A percentile compares a stretch with the other conserved stretches of the same genome.
These are phyloP conservation scores for Lophium mytilinum DNA, from an alignment of 495 filamentous ascomycete species.

Conservation along the genomic window DNA sequence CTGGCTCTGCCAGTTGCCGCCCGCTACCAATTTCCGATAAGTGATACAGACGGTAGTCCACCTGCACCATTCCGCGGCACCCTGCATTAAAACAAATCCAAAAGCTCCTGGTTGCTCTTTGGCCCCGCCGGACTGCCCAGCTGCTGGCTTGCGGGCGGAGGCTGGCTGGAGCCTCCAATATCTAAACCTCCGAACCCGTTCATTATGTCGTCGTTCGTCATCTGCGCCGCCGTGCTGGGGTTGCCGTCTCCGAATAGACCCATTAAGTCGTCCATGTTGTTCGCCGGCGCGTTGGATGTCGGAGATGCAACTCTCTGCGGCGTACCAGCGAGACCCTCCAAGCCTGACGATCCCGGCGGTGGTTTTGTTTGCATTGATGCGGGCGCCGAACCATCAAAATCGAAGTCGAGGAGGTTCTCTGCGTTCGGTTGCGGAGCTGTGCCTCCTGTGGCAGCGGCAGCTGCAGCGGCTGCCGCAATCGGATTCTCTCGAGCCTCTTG, in stretches of 20 bases:
- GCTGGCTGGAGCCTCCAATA: conserved; percentile 52
- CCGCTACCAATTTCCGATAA: too few relatives aligned
- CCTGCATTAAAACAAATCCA: conserved; percentile 67
- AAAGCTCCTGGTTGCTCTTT: conserved; percentile 72
- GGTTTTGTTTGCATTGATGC: conserved; percentile 73
- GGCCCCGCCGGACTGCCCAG: conserved; percentile 28
- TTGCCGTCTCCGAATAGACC: conserved; percentile 59
- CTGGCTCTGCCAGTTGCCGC: too few relatives aligned
- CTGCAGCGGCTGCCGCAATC: conserved; percentile 72
- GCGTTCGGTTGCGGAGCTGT: conserved; percentile 61
- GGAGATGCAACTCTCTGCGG: conserved; percentile 72
- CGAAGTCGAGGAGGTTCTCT: conserved; percentile 94
- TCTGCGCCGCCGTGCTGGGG: conserved; percentile 26
- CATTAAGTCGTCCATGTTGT: conserved; percentile 84
- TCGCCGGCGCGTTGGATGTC: conserved; percentile 34
- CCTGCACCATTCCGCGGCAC: too few relatives aligned
- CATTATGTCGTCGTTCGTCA: conserved; percentile 49
- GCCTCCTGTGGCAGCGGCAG: conserved; percentile 49
- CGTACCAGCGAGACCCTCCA: conserved; percentile 70
- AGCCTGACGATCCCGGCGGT: conserved; percentile 50
- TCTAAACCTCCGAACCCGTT: conserved; percentile 77
- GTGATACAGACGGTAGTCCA: too few relatives aligned
- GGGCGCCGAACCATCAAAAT: conserved; percentile 91
- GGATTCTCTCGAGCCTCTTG: conserved; percentile 91
- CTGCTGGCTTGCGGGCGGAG: conserved; percentile 48